phyloP scores from a whole-genome alignment of 441 rosid genomes.

The Biscutella auriculata region DNA sequence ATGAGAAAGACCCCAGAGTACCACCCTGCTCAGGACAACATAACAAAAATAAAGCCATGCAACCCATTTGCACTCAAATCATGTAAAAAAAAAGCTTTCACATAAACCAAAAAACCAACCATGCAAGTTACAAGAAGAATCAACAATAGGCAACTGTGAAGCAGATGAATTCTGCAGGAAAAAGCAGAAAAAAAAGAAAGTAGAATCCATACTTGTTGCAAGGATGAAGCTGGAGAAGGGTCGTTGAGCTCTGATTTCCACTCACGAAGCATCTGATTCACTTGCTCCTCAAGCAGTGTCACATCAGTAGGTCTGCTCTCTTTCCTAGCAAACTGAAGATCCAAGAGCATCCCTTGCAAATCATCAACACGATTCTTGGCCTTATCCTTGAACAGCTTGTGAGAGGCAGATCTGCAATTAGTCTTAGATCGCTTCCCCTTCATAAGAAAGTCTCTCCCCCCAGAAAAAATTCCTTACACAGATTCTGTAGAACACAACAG shows the following conservation, averaged over 20 bases:
- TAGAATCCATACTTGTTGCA: slow-evolving; percentile 68
- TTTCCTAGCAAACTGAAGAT: slow-evolving; percentile 90
- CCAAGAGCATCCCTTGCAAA: slow-evolving; percentile 74
- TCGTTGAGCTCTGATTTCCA: slow-evolving; percentile 98
- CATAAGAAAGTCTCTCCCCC: slow-evolving; percentile 16
- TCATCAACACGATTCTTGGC: slow-evolving; percentile 98
- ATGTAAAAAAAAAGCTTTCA: neutral
- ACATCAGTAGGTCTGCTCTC: slow-evolving; percentile 71
- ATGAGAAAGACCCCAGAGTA: slow-evolving; percentile 74
- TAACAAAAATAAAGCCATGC: neutral
- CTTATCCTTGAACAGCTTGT: slow-evolving; percentile 88
- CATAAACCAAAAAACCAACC: neutral
- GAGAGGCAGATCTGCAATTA: slow-evolving; percentile 86
- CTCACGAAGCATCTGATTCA: slow-evolving; percentile 97
- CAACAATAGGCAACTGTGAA: neutral
- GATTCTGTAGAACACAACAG: slow-evolving; percentile 13
- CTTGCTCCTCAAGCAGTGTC: slow-evolving; percentile 86
- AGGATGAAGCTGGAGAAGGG: slow-evolving; percentile 90
- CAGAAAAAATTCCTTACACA: slow-evolving; percentile 8
- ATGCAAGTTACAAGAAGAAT: neutral
- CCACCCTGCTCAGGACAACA: slow-evolving; percentile 45
- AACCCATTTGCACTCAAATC: neutral
- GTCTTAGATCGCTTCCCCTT: slow-evolving; percentile 65
- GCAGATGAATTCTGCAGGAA: neutral
- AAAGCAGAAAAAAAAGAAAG: neutral